Evolutionary conservation across 2,329 filamentous ascomycete species (phyloP).

Genomic region (Penicillium sp.): DNA sequence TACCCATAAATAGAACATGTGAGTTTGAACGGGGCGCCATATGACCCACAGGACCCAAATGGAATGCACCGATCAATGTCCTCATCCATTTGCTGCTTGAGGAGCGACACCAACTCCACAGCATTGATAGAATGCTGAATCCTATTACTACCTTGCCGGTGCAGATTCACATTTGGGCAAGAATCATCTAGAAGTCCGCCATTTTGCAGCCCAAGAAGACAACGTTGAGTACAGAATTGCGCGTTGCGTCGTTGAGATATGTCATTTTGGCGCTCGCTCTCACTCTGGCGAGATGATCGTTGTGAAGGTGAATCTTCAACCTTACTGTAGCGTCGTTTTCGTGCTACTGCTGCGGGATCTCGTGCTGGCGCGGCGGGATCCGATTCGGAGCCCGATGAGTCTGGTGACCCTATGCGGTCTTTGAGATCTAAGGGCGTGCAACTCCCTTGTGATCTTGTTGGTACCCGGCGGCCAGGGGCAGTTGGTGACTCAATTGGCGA

Average conservation of each 20-base stretch:
- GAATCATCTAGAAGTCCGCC: conserved; percentile 16
- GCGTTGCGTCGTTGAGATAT: conserved; percentile 1
- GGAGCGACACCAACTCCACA: conserved; percentile 12
- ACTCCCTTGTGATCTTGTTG: background rate
- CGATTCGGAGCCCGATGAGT: conserved; percentile 15
- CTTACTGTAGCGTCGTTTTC: conserved; percentile 21
- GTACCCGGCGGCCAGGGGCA: background rate
- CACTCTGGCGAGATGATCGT: background rate
- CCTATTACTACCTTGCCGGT: conserved; percentile 4
- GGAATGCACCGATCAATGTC: conserved; percentile 23
- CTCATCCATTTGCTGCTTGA: conserved; percentile 24
- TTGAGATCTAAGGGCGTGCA: background rate
- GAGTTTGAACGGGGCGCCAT: conserved; percentile 27
- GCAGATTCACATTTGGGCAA: conserved; percentile 23
- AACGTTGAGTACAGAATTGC: conserved; percentile 23
- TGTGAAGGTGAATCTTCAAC: conserved; percentile 17
- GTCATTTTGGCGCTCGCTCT: background rate
- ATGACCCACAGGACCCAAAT: conserved; percentile 15
- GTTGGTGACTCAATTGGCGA: background rate
- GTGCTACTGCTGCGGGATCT: background rate
- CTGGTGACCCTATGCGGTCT: conserved; percentile 1
- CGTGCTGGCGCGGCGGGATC: background rate
- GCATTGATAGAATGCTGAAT: conserved; percentile 13
- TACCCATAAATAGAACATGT: conserved; percentile 23
- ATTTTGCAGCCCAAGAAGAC: conserved; percentile 22